A percentile compares a stretch with the other conserved stretches of the same genome.
Evolutionary conservation across 2,329 filamentous ascomycete species (phyloP).

Genomic region (Lojkania enalia): DNA sequence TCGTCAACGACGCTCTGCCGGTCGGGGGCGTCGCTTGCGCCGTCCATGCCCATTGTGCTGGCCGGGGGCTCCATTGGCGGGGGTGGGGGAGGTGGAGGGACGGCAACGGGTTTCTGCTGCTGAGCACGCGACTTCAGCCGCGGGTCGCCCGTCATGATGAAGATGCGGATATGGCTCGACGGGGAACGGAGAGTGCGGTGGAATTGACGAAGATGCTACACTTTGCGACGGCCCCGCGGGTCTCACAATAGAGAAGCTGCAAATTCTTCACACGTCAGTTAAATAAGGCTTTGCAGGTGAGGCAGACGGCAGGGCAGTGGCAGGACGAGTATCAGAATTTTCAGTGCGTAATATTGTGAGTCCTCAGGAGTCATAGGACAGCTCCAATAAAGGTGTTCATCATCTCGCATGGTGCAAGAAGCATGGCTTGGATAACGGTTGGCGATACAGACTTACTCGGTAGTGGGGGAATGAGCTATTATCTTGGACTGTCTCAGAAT

Average conservation of each 20-base stretch:
- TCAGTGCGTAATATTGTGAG: conserved; percentile 49
- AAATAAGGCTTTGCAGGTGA: conserved; percentile 2
- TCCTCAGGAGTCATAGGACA: conserved; percentile 67
- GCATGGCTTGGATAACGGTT: conserved; percentile 6
- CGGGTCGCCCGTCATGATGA: conserved; percentile 50
- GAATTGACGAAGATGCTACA: background rate
- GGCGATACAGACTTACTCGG: conserved; percentile 17
- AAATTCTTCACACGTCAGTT: conserved; percentile 35
- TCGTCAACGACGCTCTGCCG: conserved; percentile 37
- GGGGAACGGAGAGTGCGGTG: background rate
- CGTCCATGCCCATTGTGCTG: conserved; percentile 32
- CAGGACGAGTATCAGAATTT: conserved; percentile 45
- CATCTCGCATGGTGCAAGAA: conserved; percentile 44
- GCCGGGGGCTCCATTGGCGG: conserved; percentile 42
- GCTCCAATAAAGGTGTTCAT: conserved; percentile 74
- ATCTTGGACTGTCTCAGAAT: background rate
- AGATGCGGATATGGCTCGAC: conserved; percentile 4
- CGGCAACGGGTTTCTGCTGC: conserved; percentile 36
- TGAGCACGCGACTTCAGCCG: conserved; percentile 53
- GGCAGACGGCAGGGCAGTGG: conserved; percentile 11
- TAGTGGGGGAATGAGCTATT: conserved; percentile 8
- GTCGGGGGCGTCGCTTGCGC: conserved; percentile 28
- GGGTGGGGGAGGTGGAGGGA: conserved; percentile 57
- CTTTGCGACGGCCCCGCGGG: background rate
- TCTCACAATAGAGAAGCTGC: conserved; percentile 14